Evolutionary conservation across 2,329 filamentous ascomycete genomes (phyloP).

Genomic region (Arthrobotrys megalospora): DNA sequence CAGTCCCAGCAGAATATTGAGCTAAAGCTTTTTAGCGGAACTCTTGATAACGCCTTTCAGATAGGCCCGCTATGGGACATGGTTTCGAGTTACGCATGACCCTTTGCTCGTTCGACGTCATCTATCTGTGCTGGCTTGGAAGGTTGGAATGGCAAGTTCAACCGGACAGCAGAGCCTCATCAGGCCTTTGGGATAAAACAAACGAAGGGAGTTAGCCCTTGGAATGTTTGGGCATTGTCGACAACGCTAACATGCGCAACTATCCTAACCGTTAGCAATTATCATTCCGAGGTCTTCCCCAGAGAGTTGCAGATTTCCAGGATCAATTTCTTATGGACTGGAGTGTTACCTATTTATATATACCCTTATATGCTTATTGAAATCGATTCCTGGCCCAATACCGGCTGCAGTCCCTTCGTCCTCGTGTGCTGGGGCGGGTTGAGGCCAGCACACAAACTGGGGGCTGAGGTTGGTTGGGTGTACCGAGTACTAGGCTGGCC

Average conservation of each 20-base stretch:
- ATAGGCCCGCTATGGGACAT: not conserved
- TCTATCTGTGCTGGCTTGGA: not conserved
- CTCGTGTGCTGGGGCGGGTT: not conserved
- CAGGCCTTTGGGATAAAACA: slow-evolving; percentile 11
- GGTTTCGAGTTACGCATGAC: slow-evolving; percentile 6
- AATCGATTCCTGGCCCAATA: not conserved
- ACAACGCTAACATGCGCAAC: not conserved
- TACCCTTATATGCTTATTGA: too few species aligned
- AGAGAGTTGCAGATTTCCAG: not conserved
- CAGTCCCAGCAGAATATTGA: not conserved
- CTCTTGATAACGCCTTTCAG: slow-evolving; percentile 18
- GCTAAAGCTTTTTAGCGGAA: not conserved
- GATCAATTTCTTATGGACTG: not conserved
- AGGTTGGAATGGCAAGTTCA: not conserved
- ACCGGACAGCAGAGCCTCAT: slow-evolving; percentile 18
- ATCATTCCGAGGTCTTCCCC: not conserved
- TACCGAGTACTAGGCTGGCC: slow-evolving; percentile 4
- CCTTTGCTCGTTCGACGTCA: not conserved
- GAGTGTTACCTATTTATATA: not conserved
- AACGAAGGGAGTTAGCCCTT: not conserved
- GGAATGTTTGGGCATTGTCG: not conserved
- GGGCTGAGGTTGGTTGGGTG: not conserved
- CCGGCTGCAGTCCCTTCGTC: too few species aligned
- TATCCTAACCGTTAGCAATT: not conserved
- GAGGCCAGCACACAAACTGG: not conserved